Percentiles rank a stretch among this genome's conserved stretches.
These are phyloP conservation scores for Fonsecaea monophora DNA, from an alignment of 2,329 filamentous ascomycete genomes.

Conservation along the genomic window DNA sequence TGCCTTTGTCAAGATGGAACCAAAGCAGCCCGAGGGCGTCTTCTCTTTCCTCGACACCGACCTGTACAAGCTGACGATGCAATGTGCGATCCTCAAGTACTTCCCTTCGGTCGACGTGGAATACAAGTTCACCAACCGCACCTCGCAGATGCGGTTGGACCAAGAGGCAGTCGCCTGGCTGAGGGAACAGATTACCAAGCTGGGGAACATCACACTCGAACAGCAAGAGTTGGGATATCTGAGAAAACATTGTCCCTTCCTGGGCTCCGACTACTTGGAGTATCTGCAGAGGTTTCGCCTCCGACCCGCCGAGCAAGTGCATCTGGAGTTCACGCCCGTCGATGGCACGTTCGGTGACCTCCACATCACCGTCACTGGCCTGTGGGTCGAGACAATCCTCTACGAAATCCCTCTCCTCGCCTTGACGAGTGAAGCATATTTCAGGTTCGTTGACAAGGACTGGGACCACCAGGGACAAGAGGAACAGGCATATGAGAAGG, in stretches of 20 bases:
- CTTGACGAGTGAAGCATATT: slow-evolving; percentile 93
- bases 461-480: slow-evolving; percentile 90
- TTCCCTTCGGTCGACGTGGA: slow-evolving; percentile 82
- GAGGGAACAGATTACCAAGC: slow-evolving; percentile 79
- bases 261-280: slow-evolving; percentile 76
- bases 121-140: slow-evolving; percentile 95
- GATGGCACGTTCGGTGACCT: slow-evolving; percentile 73
- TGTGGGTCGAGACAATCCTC: slow-evolving; percentile 93
- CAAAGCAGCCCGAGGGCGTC: slow-evolving; percentile 69
- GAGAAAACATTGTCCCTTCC: slow-evolving; percentile 77
- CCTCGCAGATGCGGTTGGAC: slow-evolving; percentile 88
- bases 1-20: slow-evolving; percentile 27
- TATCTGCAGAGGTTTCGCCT: slow-evolving; percentile 85
- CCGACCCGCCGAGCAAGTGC: slow-evolving; percentile 79
- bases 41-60: slow-evolving; percentile 83
- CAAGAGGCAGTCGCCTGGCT: slow-evolving; percentile 86
- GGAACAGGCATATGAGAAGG: slow-evolving; percentile 83
- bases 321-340: slow-evolving; percentile 69
- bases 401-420: slow-evolving; percentile 97
- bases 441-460: slow-evolving; percentile 92
- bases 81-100: slow-evolving; percentile 93
- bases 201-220: slow-evolving; percentile 80
- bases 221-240: slow-evolving; percentile 82
- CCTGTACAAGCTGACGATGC: slow-evolving; percentile 98
- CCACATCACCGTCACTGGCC: slow-evolving; percentile 76